These are phyloP conservation scores for Talaromyces amestolkiae DNA, from an alignment of 2,329 filamentous ascomycete species.

Conservation along the genomic window DNA sequence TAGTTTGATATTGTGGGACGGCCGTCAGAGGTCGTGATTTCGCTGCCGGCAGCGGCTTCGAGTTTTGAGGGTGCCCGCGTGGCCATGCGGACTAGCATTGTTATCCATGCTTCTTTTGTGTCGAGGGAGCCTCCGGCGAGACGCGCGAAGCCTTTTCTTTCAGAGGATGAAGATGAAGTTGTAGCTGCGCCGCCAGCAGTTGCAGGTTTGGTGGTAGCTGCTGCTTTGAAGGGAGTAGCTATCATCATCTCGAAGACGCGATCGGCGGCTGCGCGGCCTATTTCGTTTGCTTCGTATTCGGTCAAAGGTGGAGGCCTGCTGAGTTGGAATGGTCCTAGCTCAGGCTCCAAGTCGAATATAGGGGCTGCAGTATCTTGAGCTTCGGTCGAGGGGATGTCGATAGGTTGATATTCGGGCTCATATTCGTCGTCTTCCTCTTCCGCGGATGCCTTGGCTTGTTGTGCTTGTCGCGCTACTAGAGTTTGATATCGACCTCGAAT, in stretches of 20 bases:
- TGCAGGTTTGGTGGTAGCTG: slow-evolving; percentile 47
- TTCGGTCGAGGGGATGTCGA: slow-evolving; percentile 50
- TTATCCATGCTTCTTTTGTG: slow-evolving; percentile 81
- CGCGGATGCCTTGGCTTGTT: slow-evolving; percentile 29
- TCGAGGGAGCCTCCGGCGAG: slow-evolving; percentile 82
- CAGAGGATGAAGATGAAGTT: background rate
- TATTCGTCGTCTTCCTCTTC: slow-evolving; percentile 84
- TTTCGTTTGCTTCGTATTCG: slow-evolving; percentile 66
- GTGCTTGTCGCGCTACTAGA: slow-evolving; percentile 37
- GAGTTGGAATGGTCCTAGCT: slow-evolving; percentile 74
- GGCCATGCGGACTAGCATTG: slow-evolving; percentile 78
- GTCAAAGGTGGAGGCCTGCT: slow-evolving; percentile 73
- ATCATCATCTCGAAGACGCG: slow-evolving; percentile 77
- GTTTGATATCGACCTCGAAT: slow-evolving; percentile 40
- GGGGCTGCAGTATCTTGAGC: slow-evolving; percentile 51
- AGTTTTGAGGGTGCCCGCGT: slow-evolving; percentile 73
- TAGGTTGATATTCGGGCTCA: slow-evolving; percentile 78
- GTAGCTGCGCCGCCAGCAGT: background rate
- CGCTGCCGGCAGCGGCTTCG: slow-evolving; percentile 44
- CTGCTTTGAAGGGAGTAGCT: slow-evolving; percentile 58
- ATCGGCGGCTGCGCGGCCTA: slow-evolving; percentile 70
- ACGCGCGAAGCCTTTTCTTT: slow-evolving; percentile 67
- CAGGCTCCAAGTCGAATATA: slow-evolving; percentile 58
- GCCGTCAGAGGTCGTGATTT: slow-evolving; percentile 26
- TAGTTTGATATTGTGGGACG: slow-evolving; percentile 52